Evolutionary conservation across 1,284 basidiomycete species (phyloP).

Genomic region (Schizophyllum commune): DNA sequence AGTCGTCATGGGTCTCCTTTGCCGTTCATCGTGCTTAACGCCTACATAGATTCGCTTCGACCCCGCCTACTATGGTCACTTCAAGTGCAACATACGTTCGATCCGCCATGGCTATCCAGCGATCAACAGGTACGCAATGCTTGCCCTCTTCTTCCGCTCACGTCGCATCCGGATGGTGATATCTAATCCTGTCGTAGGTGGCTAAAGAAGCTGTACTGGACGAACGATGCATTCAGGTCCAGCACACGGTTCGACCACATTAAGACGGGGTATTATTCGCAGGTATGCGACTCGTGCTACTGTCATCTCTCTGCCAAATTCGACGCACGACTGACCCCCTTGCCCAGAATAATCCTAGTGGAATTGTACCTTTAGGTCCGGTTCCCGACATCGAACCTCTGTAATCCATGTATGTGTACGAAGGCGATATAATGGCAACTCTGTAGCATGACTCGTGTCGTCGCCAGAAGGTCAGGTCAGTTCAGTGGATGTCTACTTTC

Average conservation of each 20-base stretch:
- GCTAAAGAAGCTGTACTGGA: conserved; percentile 91
- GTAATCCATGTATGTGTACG: conserved; percentile 22
- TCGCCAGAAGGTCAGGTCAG: too few species aligned
- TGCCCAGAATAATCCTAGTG: conserved; percentile 60
- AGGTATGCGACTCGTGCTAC: conserved; percentile 33
- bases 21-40: background rate
- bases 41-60: conserved; percentile 66
- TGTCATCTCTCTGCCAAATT: conserved; percentile 12
- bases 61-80: conserved; percentile 85
- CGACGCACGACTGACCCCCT: conserved; percentile 9
- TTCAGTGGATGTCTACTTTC: too few species aligned
- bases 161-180: background rate
- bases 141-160: background rate
- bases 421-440: too few species aligned
- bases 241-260: conserved; percentile 64
- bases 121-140: conserved; percentile 51
- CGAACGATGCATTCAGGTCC: conserved; percentile 74
- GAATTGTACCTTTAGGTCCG: conserved; percentile 73
- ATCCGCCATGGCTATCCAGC: conserved; percentile 78
- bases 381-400: conserved; percentile 63
- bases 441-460: too few species aligned
- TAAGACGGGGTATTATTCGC: conserved; percentile 80
- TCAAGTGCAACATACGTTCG: conserved; percentile 88
- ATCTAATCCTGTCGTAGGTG: conserved; percentile 37
- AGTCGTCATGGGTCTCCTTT: conserved; percentile 30